These are phyloP conservation scores for Dalechampia spathulata DNA, from an alignment of 441 rosid genomes.

Conservation along the genomic window DNA sequence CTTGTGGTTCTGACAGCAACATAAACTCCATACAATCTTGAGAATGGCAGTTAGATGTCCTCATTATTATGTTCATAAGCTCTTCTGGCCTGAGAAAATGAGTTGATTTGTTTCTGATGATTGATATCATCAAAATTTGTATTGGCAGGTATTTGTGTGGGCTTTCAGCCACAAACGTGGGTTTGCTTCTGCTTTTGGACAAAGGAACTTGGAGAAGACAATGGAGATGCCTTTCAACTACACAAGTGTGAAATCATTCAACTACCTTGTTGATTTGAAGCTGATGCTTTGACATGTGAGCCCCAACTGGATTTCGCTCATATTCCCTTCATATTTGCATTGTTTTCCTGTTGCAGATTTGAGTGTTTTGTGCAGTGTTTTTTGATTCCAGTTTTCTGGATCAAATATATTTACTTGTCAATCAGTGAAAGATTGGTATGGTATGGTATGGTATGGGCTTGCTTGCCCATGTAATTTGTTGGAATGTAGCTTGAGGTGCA, in stretches of 20 bases:
- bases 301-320: constrained; percentile 17
- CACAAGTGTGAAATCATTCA: constrained; percentile 45
- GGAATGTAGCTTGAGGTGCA: constrained; percentile 23
- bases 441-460: constrained; percentile 20
- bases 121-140: constrained; percentile 16
- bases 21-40: no score
- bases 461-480: constrained; percentile 24
- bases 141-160: constrained; percentile 69
- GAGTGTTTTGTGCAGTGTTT: constrained; percentile 38
- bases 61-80: no score
- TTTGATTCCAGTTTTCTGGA: constrained; percentile 21
- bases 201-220: constrained; percentile 58
- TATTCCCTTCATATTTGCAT: constrained; percentile 8
- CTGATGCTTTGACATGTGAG: constrained; percentile 17
- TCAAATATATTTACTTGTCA: constrained; percentile 23
- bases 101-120: no score
- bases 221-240: constrained; percentile 79
- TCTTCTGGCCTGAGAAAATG: no score
- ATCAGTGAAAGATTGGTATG: constrained; percentile 15
- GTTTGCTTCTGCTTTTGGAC: constrained; percentile 75
- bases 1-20: no score
- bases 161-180: constrained; percentile 48
- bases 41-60: no score
- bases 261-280: constrained; percentile 15
- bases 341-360: constrained; percentile 22